Evolutionary conservation across 441 rosid genomes (phyloP).

Genomic region (Viola pubescens): DNA sequence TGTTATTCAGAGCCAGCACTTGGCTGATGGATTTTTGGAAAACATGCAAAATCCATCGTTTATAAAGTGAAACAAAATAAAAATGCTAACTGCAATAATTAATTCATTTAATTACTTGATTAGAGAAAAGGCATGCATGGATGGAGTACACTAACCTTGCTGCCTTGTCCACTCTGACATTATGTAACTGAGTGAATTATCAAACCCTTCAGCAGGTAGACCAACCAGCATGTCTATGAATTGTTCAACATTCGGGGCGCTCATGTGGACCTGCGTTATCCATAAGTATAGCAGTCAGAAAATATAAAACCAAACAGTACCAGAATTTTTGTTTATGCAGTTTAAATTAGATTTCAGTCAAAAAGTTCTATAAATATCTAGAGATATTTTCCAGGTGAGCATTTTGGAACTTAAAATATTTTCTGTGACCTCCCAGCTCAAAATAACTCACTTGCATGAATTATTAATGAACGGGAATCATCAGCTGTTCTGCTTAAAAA

Average conservation of each 20-base stretch:
- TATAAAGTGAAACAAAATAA: too few species aligned
- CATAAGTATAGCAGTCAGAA: constrained; percentile 10
- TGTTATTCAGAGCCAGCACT: too few species aligned
- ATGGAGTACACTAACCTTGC: constrained; percentile 55
- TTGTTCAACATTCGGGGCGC: constrained; percentile 64
- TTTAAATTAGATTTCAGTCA: too few species aligned
- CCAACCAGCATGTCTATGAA: constrained; percentile 64
- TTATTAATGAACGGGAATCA: neutral
- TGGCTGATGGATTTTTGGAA: too few species aligned
- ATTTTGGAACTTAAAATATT: too few species aligned
- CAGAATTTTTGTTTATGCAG: neutral
- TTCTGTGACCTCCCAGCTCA: too few species aligned
- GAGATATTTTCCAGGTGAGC: too few species aligned
- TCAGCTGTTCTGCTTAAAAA: neutral
- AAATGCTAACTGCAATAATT: too few species aligned
- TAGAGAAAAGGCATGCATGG: constrained; percentile 11
- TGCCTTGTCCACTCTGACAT: constrained; percentile 92
- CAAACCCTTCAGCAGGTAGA: constrained; percentile 56
- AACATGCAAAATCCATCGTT: too few species aligned
- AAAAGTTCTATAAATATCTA: too few species aligned
- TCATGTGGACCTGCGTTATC: constrained; percentile 68
- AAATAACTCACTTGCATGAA: neutral
- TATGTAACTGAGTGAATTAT: constrained; percentile 62
- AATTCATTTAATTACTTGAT: neutral
- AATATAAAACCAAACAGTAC: neutral